These are phyloP conservation scores for Juncus effusus DNA, from an alignment of 176 grass and related monocot species.

Conservation along the genomic window DNA sequence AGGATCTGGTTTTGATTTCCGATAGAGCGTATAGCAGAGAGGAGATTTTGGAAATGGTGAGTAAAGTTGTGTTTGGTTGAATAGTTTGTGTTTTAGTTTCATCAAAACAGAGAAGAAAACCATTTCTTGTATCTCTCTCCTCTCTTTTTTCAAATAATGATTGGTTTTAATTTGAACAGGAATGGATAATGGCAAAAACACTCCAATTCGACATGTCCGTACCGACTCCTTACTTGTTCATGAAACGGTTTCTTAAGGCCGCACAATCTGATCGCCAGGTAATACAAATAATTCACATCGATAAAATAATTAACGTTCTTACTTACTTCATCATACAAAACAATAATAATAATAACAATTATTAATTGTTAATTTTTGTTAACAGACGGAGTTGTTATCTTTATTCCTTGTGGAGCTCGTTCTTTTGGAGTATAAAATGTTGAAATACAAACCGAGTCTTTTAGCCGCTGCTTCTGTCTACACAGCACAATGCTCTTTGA, in stretches of 20 bases:
- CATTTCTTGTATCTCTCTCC: no score
- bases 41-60: constrained; percentile 91
- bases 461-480: constrained; percentile 76
- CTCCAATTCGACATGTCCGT: constrained; percentile 87
- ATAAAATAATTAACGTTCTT: constrained; percentile 5
- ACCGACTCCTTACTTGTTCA: constrained; percentile 82
- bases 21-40: constrained; percentile 62
- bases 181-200: constrained; percentile 58
- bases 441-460: constrained; percentile 64
- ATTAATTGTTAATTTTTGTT: background rate
- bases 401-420: constrained; percentile 85
- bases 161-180: constrained; percentile 39
- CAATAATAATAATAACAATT: no score
- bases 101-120: background rate
- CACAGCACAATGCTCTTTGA: constrained; percentile 78
- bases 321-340: background rate
- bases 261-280: constrained; percentile 75
- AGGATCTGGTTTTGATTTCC: constrained; percentile 73
- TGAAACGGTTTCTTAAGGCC: constrained; percentile 89
- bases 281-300: constrained; percentile 12
- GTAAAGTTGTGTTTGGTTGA: background rate
- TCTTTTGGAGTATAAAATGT: constrained; percentile 76
- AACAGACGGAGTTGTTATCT: constrained; percentile 64
- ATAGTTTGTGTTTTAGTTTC: background rate
- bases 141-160: no score